Evolutionary conservation across 805 yeast species (phyloP).

Genomic region (Ogataea ramenticola): DNA sequence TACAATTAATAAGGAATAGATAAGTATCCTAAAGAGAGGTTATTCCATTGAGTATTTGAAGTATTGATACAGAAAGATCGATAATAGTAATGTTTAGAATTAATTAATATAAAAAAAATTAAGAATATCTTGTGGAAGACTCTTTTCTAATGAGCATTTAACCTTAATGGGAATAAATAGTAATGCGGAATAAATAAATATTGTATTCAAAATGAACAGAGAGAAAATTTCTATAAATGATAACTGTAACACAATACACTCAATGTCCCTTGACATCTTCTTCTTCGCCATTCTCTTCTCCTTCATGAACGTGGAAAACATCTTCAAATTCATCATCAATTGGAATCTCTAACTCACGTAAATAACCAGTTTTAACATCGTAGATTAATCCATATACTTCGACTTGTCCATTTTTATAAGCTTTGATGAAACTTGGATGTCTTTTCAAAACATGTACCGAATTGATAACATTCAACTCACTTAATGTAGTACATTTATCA

Average conservation of each 20-base stretch:
- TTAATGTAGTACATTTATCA: constrained; percentile 52
- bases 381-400: constrained; percentile 81
- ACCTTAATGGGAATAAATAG: too few relatives aligned
- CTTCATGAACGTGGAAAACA: constrained; percentile 11
- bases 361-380: constrained; percentile 70
- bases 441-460: constrained; percentile 63
- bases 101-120: too few relatives aligned
- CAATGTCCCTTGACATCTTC: constrained; percentile 11
- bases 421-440: constrained; percentile 63
- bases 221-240: too few relatives aligned
- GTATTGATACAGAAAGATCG: too few relatives aligned
- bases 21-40: background rate
- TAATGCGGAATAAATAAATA: too few relatives aligned
- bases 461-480: constrained; percentile 67
- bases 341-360: constrained; percentile 29
- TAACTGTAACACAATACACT: too few relatives aligned
- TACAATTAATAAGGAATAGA: background rate
- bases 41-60: too few relatives aligned
- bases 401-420: constrained; percentile 52
- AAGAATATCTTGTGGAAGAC: too few relatives aligned
- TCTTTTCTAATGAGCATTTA: too few relatives aligned
- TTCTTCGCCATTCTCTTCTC: constrained; percentile 10
- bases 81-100: background rate
- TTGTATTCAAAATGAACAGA: too few relatives aligned
- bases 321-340: constrained; percentile 10